Conservation (phyloP, 2,329 filamentous ascomycete genomes). For the Huntiella abstrusa region DNA sequence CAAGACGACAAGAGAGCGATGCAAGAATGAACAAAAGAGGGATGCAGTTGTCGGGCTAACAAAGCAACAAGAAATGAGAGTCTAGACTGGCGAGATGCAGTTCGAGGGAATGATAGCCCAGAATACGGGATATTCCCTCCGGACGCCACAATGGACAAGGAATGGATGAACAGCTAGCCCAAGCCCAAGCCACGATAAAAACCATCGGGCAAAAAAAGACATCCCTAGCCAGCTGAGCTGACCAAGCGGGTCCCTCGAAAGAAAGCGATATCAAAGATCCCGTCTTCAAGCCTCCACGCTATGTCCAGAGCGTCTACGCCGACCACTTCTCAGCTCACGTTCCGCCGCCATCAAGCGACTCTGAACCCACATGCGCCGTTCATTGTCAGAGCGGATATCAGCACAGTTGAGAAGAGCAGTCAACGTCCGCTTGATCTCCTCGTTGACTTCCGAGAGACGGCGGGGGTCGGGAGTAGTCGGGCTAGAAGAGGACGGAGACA, state of each 20-base stretch:
- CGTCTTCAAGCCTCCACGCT: constrained; percentile 1
- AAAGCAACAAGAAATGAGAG: not conserved
- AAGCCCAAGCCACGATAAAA: no score
- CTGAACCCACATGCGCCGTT: constrained; percentile 40
- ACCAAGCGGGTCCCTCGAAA: not conserved
- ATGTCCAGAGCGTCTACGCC: constrained; percentile 27
- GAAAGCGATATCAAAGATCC: not conserved
- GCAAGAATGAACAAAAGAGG: no score
- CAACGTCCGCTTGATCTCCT: constrained; percentile 40
- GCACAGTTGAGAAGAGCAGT: constrained; percentile 44
- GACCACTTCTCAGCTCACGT: constrained; percentile 34
- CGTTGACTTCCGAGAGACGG: constrained; percentile 36
- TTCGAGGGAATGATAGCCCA: no score
- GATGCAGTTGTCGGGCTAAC: not conserved
- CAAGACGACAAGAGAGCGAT: not conserved
- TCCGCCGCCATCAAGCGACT: constrained; percentile 41
- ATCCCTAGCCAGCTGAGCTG: no score
- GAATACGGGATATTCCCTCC: no score
- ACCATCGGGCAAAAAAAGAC: no score
- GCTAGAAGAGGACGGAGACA: not conserved
- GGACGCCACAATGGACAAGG: no score
- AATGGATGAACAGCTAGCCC: no score
- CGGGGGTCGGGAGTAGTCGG: constrained; percentile 25
- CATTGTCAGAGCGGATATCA: constrained; percentile 29
- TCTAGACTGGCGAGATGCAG: no score